Evolutionary conservation across 805 yeast species (phyloP).

Genomic region (Candida glaebosa): DNA sequence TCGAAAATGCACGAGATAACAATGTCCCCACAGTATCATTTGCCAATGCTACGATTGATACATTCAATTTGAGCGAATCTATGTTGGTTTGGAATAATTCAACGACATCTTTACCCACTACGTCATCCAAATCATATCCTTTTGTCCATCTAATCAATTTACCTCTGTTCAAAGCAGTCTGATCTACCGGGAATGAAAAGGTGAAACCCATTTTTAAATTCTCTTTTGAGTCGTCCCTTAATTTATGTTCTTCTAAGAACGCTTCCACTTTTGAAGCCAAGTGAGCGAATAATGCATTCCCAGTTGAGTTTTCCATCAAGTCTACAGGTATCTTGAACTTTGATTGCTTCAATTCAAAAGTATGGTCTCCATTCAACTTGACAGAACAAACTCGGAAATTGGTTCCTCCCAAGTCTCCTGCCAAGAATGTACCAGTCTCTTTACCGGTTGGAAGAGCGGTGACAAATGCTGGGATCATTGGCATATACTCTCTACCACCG

Average conservation of each 20-base stretch:
- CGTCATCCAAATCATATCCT: slow-evolving; percentile 84
- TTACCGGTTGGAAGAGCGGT: slow-evolving; percentile 81
- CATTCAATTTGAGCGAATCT: slow-evolving; percentile 57
- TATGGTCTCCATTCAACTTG: slow-evolving; percentile 67
- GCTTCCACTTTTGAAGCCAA: slow-evolving; percentile 66
- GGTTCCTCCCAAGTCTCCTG: slow-evolving; percentile 96
- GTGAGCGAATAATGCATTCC: slow-evolving; percentile 67
- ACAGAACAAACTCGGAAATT: slow-evolving; percentile 94
- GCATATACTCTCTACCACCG: slow-evolving; percentile 45
- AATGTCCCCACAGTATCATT: slow-evolving; percentile 96
- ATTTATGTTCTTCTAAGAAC: slow-evolving; percentile 67
- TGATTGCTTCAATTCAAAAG: slow-evolving; percentile 71
- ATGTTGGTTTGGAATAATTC: slow-evolving; percentile 65
- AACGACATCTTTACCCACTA: slow-evolving; percentile 82
- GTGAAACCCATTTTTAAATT: slow-evolving; percentile 83
- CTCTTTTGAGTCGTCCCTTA: slow-evolving; percentile 29
- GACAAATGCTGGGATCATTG: slow-evolving; percentile 93
- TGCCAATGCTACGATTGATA: slow-evolving; percentile 80
- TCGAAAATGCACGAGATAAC: slow-evolving; percentile 79
- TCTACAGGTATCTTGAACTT: slow-evolving; percentile 79
- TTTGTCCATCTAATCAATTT: slow-evolving; percentile 92
- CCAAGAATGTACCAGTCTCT: slow-evolving; percentile 78
- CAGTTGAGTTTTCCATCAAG: slow-evolving; percentile 60
- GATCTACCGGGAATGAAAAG: slow-evolving; percentile 89
- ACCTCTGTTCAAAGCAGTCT: slow-evolving; percentile 76